Percentiles rank a stretch among this genome's conserved stretches.
Conservation (phyloP, 2,329 filamentous ascomycete genomes). For the Fusarium sp. region DNA sequence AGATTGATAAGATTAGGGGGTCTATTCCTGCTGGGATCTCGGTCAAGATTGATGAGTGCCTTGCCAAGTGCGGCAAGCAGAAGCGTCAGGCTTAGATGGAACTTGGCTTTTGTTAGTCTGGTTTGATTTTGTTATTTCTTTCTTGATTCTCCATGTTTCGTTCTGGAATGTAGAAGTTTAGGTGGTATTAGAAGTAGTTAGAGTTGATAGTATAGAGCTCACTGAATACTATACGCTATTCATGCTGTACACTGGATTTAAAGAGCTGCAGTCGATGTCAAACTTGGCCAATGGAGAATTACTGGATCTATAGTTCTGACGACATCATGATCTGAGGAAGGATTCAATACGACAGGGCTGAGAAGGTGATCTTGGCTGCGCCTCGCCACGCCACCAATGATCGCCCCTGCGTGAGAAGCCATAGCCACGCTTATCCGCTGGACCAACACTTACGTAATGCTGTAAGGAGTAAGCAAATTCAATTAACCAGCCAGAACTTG, state of each 20-base stretch:
- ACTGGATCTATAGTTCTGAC: neutral
- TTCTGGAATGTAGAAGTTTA: neutral
- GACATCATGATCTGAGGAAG: neutral
- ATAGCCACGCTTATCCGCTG: conserved; percentile 7
- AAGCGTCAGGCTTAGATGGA: conserved; percentile 53
- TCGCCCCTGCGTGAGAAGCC: neutral
- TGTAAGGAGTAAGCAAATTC: neutral
- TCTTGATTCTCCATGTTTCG: neutral
- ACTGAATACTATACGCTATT: neutral
- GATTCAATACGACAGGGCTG: neutral
- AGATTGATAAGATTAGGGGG: conserved; percentile 59
- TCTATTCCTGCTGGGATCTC: conserved; percentile 61
- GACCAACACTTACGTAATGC: neutral
- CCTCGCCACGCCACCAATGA: neutral
- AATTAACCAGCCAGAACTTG: neutral
- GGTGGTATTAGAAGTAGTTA: neutral
- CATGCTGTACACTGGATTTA: neutral
- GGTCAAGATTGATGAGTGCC: conserved; percentile 64
- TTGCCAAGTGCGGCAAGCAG: conserved; percentile 51
- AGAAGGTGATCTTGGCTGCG: neutral
- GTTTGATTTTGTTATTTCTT: neutral
- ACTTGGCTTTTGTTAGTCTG: neutral
- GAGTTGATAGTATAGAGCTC: neutral
- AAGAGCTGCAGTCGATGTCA: no score
- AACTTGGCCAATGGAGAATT: no score